Percentiles rank a stretch among this genome's conserved stretches.
These are phyloP conservation scores for Thoreauomyces humboldtii DNA, from an alignment of 192 early-diverging fungal species.

Conservation along the genomic window DNA sequence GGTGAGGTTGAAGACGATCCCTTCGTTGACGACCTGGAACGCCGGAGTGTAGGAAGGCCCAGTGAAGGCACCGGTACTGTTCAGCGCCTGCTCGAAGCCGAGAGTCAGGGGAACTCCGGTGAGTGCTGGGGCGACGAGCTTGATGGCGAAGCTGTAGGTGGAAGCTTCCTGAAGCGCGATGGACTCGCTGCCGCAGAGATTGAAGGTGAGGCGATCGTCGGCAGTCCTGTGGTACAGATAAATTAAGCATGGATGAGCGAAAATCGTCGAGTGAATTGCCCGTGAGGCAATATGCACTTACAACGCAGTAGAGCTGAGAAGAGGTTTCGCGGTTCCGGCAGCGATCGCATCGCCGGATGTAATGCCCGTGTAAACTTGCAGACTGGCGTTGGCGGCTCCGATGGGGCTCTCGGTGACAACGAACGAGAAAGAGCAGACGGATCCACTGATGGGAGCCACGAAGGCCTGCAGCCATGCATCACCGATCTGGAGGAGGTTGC, in stretches of 20 bases:
- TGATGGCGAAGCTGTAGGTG: slow-evolving; percentile 12
- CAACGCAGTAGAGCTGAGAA: background rate
- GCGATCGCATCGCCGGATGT: background rate
- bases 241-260: background rate
- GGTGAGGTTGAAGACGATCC: slow-evolving; percentile 23
- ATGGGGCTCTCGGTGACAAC: background rate
- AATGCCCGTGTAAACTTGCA: background rate
- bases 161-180: background rate
- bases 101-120: slow-evolving; percentile 20
- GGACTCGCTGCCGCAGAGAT: slow-evolving; percentile 12
- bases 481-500: slow-evolving; percentile 16
- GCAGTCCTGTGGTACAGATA: background rate
- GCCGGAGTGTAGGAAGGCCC: slow-evolving; percentile 11
- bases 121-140: background rate
- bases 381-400: slow-evolving; percentile 3
- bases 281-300: background rate
- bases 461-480: slow-evolving; percentile 28
- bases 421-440: slow-evolving; percentile 20
- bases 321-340: background rate
- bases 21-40: slow-evolving; percentile 9
- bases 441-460: slow-evolving; percentile 5
- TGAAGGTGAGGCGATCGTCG: slow-evolving; percentile 17
- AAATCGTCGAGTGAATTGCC: background rate
- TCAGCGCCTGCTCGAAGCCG: slow-evolving; percentile 4
- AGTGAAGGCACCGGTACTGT: slow-evolving; percentile 13